phyloP scores from a whole-genome alignment of 2,329 filamentous ascomycete species.

The Trichoderma simmonsii region DNA sequence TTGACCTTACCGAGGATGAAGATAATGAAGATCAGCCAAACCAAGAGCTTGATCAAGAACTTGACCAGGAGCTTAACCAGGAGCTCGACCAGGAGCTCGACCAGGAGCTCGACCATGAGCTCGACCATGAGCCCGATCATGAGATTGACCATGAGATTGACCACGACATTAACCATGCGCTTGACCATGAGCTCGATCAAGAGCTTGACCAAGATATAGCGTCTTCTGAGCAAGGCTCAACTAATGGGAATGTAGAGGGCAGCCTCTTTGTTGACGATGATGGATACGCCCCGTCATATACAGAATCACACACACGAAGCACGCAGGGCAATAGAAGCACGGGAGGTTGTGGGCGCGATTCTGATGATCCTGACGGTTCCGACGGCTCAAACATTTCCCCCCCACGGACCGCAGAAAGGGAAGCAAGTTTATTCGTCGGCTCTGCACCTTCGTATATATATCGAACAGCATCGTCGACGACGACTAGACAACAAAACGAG shows the following conservation, averaged over 20 bases:
- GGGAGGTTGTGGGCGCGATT: neutral
- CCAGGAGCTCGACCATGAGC: too few relatives aligned
- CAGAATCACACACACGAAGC: neutral
- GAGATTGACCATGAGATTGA: neutral
- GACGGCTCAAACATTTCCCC: neutral
- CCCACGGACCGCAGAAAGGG: neutral
- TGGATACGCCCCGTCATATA: neutral
- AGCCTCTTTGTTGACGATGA: constrained; percentile 6
- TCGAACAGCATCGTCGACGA: neutral
- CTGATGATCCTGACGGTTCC: neutral
- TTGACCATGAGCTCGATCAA: neutral
- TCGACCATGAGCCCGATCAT: neutral
- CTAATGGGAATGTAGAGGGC: neutral
- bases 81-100: neutral
- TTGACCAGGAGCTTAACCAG: neutral
- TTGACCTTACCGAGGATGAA: constrained; percentile 13
- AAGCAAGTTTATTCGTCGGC: constrained; percentile 2
- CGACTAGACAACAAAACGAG: neutral
- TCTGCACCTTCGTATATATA: neutral
- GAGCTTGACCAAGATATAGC: neutral
- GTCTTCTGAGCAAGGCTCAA: neutral
- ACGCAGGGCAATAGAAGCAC: neutral
- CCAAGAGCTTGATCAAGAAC: neutral
- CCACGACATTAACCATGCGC: too few relatives aligned
- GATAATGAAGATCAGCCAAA: neutral